Conservation (phyloP, 2,329 filamentous ascomycete species). For the Dendryphion nanum region DNA sequence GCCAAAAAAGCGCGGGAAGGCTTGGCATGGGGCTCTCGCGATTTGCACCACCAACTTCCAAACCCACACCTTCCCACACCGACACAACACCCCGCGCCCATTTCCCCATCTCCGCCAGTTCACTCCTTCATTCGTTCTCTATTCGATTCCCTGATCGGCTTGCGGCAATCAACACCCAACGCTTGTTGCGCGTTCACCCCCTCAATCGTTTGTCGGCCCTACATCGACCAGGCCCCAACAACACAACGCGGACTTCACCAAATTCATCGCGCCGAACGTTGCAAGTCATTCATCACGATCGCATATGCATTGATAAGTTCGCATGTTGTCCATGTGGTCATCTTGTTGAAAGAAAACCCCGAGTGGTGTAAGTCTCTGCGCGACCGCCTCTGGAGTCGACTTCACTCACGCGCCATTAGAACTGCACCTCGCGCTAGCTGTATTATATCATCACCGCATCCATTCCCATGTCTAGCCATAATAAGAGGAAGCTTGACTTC, state of each 20-base stretch:
- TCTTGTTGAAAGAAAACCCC: neutral
- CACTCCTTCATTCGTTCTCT: neutral
- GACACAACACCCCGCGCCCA: neutral
- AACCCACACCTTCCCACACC: slow-evolving; percentile 1
- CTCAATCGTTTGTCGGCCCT: slow-evolving; percentile 11
- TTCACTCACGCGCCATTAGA: too few relatives aligned
- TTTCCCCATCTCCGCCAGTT: slow-evolving; percentile 1
- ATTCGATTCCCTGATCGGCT: too few relatives aligned
- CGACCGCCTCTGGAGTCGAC: too few relatives aligned
- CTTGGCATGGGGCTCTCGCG: slow-evolving; percentile 3
- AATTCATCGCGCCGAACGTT: too few relatives aligned
- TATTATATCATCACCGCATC: slow-evolving; percentile 13
- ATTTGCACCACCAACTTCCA: neutral
- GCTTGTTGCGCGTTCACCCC: neutral
- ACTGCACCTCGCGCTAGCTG: neutral
- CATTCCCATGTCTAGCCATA: slow-evolving; percentile 35
- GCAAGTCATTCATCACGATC: neutral
- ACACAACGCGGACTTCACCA: neutral
- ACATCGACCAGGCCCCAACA: neutral
- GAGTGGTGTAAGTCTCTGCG: too few relatives aligned
- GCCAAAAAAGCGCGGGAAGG: slow-evolving; percentile 2
- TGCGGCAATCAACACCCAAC: too few relatives aligned
- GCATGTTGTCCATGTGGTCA: neutral
- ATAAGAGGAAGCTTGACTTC: slow-evolving; percentile 42
- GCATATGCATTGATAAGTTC: neutral